Conservation (phyloP, 192 early-diverging fungal species). For the Phlyctochytrium planicorne region DNA sequence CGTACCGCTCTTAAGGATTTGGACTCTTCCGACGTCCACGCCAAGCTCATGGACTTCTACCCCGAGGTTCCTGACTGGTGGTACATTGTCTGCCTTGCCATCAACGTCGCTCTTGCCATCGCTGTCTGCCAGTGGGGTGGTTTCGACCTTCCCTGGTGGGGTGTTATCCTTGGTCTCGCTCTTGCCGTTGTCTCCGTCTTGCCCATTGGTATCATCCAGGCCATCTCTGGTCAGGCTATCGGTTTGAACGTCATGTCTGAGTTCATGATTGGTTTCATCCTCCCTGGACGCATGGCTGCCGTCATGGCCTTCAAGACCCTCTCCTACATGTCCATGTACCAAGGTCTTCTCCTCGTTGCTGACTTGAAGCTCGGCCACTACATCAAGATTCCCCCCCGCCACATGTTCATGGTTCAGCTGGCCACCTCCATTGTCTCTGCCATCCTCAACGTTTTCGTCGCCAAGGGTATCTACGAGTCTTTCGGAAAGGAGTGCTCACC, state of each 20-base stretch:
- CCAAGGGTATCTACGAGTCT: no score
- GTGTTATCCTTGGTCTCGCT: constrained; percentile 31
- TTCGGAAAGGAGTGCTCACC: no score
- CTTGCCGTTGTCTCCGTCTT: constrained; percentile 25
- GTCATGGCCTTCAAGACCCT: constrained; percentile 86
- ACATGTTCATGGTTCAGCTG: no score
- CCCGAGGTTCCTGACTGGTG: constrained; percentile 64
- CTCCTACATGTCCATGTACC: constrained; percentile 74
- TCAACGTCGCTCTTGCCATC: constrained; percentile 14
- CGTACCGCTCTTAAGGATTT: constrained; percentile 6
- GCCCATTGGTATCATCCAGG: constrained; percentile 76
- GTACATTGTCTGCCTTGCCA: constrained; percentile 51
- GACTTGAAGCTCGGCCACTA: constrained; percentile 82
- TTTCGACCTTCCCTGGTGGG: constrained; percentile 77
- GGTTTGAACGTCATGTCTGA: constrained; percentile 84
- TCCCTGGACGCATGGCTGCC: constrained; percentile 77
- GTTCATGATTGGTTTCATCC: constrained; percentile 77
- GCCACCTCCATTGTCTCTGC: no score
- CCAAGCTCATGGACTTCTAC: constrained; percentile 66
- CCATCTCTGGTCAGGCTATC: constrained; percentile 72
- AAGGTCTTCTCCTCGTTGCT: constrained; percentile 67
- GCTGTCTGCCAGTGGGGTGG: constrained; percentile 34
- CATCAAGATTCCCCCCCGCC: no score
- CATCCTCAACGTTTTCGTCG: no score
- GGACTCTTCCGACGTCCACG: constrained; percentile 58